Percentiles rank a stretch among this genome's conserved stretches.
phyloP scores from a whole-genome alignment of 306 rosid species.

The Biancaea sappan region DNA sequence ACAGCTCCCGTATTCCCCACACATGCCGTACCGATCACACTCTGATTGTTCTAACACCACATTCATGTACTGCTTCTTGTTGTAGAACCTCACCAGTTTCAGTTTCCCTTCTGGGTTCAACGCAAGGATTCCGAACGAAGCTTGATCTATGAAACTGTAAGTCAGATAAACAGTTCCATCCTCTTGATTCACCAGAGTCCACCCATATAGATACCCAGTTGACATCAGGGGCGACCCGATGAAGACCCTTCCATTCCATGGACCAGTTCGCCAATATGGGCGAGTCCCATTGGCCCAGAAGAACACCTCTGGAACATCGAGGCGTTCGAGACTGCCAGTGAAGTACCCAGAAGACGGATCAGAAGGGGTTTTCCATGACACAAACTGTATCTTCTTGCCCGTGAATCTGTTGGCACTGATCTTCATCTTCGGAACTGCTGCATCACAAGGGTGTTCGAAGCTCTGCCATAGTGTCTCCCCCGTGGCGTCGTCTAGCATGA shows the following conservation, averaged over 20 bases:
- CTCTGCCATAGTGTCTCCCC: conserved; percentile 46
- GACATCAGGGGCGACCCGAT: conserved; percentile 46
- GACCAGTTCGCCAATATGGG: conserved; percentile 59
- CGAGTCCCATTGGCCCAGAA: conserved; percentile 42
- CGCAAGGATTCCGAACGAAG: neutral
- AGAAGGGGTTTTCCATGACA: conserved; percentile 46
- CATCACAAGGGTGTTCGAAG: conserved; percentile 45
- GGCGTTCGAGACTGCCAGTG: conserved; percentile 26
- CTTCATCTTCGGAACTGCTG: conserved; percentile 38
- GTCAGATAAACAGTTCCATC: conserved; percentile 43
- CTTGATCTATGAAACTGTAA: neutral
- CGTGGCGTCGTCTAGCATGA: conserved; percentile 25
- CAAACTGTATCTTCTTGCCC: conserved; percentile 27
- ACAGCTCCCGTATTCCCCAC: conserved; percentile 56
- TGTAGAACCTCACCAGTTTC: neutral
- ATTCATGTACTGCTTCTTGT: neutral
- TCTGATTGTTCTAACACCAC: neutral
- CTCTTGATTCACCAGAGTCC: conserved; percentile 21
- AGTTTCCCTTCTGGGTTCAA: conserved; percentile 42
- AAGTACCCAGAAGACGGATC: conserved; percentile 48
- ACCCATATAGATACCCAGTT: conserved; percentile 38
- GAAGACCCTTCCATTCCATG: conserved; percentile 50
- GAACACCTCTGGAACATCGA: conserved; percentile 44
- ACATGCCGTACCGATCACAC: conserved; percentile 45
- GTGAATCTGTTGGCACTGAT: conserved; percentile 40